Conservation (phyloP, 805 yeast species). For the Alloascoidea hylecoeti region DNA sequence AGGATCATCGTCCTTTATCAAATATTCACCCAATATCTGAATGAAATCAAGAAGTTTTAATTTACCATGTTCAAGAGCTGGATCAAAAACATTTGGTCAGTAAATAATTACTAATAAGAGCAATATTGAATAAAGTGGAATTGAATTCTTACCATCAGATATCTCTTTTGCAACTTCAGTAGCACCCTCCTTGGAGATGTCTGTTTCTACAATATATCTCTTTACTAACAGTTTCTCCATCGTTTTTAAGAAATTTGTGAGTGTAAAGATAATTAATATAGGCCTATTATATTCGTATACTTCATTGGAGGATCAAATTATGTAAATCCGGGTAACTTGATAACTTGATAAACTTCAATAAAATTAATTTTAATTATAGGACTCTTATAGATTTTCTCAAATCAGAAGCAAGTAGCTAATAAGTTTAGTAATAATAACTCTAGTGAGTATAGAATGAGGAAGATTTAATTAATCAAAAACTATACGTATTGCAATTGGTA, state of each 20-base stretch:
- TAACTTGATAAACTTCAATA: too few relatives aligned
- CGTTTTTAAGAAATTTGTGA: not conserved
- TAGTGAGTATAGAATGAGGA: too few relatives aligned
- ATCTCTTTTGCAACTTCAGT: constrained; percentile 15
- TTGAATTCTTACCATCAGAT: constrained; percentile 11
- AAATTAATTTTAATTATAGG: too few relatives aligned
- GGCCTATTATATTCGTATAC: too few relatives aligned
- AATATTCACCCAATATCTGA: constrained; percentile 39
- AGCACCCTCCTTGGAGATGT: constrained; percentile 18
- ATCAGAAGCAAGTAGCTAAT: too few relatives aligned
- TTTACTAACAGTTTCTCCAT: constrained; percentile 14
- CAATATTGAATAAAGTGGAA: not conserved
- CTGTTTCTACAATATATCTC: constrained; percentile 26
- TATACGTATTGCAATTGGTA: too few relatives aligned
- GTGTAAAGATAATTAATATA: too few relatives aligned
- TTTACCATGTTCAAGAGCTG: constrained; percentile 13
- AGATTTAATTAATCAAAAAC: too few relatives aligned
- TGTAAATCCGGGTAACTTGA: too few relatives aligned
- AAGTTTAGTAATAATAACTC: too few relatives aligned
- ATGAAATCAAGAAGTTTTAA: constrained; percentile 36
- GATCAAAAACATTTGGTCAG: not conserved
- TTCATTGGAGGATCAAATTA: too few relatives aligned
- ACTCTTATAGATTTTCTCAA: too few relatives aligned
- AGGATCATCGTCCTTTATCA: constrained; percentile 43
- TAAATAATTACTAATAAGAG: not conserved